Conservation (phyloP, 2,329 filamentous ascomycete genomes). For the Ceratocystis diversiconidia region DNA sequence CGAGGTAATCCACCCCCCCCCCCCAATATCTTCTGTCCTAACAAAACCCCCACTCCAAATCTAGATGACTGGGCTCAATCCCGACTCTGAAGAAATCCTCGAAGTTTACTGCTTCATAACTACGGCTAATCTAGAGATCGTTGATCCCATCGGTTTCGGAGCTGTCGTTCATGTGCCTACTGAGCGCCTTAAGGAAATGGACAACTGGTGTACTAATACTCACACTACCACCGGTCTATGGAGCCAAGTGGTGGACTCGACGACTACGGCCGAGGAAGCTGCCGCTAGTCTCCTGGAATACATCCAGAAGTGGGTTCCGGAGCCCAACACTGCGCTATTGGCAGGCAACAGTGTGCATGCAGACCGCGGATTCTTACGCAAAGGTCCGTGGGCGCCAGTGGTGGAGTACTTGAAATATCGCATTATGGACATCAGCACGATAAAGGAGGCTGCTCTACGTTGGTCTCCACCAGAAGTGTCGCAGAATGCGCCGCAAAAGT, state of each 20-base stretch:
- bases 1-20: slow-evolving; percentile 28
- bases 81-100: slow-evolving; percentile 68
- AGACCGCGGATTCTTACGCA: slow-evolving; percentile 67
- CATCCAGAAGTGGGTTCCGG: slow-evolving; percentile 56
- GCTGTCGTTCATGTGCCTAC: slow-evolving; percentile 60
- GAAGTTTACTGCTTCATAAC: slow-evolving; percentile 90
- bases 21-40: background rate
- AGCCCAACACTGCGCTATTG: slow-evolving; percentile 53
- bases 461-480: slow-evolving; percentile 57
- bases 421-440: slow-evolving; percentile 77
- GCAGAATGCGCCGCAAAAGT: slow-evolving; percentile 54
- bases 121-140: slow-evolving; percentile 57
- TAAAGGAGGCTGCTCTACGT: slow-evolving; percentile 78
- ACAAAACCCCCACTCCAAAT: background rate
- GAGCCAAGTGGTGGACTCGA: slow-evolving; percentile 29
- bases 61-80: slow-evolving; percentile 74
- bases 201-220: slow-evolving; percentile 73
- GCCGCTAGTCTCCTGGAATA: slow-evolving; percentile 62
- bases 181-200: slow-evolving; percentile 61
- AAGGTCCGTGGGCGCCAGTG: slow-evolving; percentile 58
- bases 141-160: slow-evolving; percentile 69
- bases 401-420: slow-evolving; percentile 73
- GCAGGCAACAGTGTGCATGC: slow-evolving; percentile 91
- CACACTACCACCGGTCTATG: slow-evolving; percentile 75
- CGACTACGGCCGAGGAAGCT: slow-evolving; percentile 59